Base-by-base conservation (phyloP, 805 yeast genomes). In the Nakazawaea molendinolei region DNA sequence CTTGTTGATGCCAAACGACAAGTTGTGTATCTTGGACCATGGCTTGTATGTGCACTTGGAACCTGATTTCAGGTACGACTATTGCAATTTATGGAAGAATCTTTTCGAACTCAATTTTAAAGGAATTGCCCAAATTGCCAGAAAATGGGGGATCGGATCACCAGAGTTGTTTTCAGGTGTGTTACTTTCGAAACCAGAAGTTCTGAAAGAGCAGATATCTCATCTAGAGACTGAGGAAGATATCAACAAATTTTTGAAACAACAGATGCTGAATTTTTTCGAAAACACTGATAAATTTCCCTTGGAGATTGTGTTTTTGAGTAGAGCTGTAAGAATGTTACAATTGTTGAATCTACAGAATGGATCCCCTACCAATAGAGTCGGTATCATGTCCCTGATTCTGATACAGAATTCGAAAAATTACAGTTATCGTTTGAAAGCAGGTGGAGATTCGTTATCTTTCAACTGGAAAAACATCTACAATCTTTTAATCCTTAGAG, bases 291-390 rank as follows among this genome's bases (percentile, higher is more conserved):
- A 71, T 32, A 71, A 71, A 53, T 76, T 84, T 49, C 94, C 94
- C 3, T 55, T 76, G 42, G 76, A 75, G 31, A 53, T 83, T 36
- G 63, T 79, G 14, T 82, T 83, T 46, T 57, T 84, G 5, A 74
- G 81, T 37, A 60, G 90, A 48, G 67, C 84, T 8, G 79, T 81
- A 81, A 62, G 89, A 41, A 81, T 83, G 63, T 69, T 84, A 34
- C 90, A 82, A 51, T 77, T 76, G 17, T 55, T 79, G 44, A 83
- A 84, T 52, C 75, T 74, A 44, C 60, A 60, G 23, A 73, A 71
- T 51, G 85, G 80, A 4, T 72, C 86, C 12, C 90, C 89, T 0
- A 79, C 81, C n/a, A 83, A 83, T 52, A 64, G 92, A 39, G 58
- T 83, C 45, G 77, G 76, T 40, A 50, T 79, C 20, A 61, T 83